Base-by-base conservation (phyloP, 1,139 yeast genomes). In the Candida sanyaensis region DNA sequence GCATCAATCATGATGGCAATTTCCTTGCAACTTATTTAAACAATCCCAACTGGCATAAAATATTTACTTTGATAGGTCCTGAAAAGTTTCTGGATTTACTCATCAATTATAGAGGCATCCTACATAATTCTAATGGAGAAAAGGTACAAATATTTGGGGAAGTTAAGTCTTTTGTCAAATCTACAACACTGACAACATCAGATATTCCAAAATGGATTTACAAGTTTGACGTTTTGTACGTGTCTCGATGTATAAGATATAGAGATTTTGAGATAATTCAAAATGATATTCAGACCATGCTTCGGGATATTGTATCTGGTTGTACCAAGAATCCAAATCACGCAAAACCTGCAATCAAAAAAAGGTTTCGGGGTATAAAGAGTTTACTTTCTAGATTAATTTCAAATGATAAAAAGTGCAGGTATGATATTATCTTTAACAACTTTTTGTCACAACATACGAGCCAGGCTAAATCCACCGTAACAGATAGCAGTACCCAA, bases 101-200 rank as follows among this genome's bases (percentile, higher is more conserved):
- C 1, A 43, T 71, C 10, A 61, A 62, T 27, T 56, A 60, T 29
- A 60, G 59, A 31, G 71, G 75, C 8, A 66, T 55, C 44, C 40
- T 59, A 10, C 37, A 39, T 13, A 43, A 47, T 9, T 41, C 24
- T 1, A 54, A 46, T 31, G 65, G 57, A 0, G 49, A 44, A 11
- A 57, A 44, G 26, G 41, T 66, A 9, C 76, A 70, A 50, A 24
- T 78, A 2, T 77, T 77, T 70, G 81, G 81, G 2, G 52, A 50
- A 39, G 11, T 28, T 10, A 13, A 26, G 3, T 12, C 38, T 5
- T 26, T 11, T 12, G 17, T 17, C n/a, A 13, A 28, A 13, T 32
- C 31, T n/a, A 13, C 28, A 4, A 10, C 31, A 11, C 34, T 17
- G 12, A 4, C 34, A n/a, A 4, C 21, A 11, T 23, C 29, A 11